Percentiles rank a stretch among this genome's conserved stretches.
These are phyloP conservation scores for Yamadazyma kanchanaburiensis DNA, from an alignment of 1,139 yeast species.

Conservation along the genomic window DNA sequence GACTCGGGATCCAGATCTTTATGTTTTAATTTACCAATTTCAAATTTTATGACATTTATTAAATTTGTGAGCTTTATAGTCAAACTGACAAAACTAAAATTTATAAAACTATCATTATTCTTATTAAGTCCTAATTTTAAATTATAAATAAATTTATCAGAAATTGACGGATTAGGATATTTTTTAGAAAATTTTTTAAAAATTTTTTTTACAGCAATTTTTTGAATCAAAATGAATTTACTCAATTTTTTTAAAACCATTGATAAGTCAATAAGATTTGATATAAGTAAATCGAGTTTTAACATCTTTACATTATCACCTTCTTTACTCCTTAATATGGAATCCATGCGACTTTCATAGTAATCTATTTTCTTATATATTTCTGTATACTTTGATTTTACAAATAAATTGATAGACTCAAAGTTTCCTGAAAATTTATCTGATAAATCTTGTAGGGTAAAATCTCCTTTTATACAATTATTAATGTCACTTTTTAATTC, in stretches of 20 bases:
- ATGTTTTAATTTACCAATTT: slow-evolving; percentile 9
- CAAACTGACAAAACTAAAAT: slow-evolving; percentile 61
- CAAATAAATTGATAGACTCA: slow-evolving; percentile 55
- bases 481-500: slow-evolving; percentile 62
- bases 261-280: slow-evolving; percentile 47
- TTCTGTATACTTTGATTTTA: slow-evolving; percentile 66
- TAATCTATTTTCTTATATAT: slow-evolving; percentile 29
- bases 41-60: slow-evolving; percentile 19
- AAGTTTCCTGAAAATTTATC: slow-evolving; percentile 44
- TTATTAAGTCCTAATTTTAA: slow-evolving; percentile 33
- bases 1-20: neutral
- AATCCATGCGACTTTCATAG: slow-evolving; percentile 17
- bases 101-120: slow-evolving; percentile 54
- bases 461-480: slow-evolving; percentile 3
- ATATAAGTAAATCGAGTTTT: slow-evolving; percentile 25
- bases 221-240: slow-evolving; percentile 74
- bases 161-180: slow-evolving; percentile 29
- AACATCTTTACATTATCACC: slow-evolving; percentile 11
- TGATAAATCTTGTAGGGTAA: slow-evolving; percentile 20
- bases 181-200: slow-evolving; percentile 77
- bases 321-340: too few species aligned
- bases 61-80: slow-evolving; percentile 32
- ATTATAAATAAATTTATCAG: slow-evolving; percentile 38
- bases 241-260: slow-evolving; percentile 65
- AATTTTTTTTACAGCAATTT: slow-evolving; percentile 76